Evolutionary conservation across 805 yeast species (phyloP).

Genomic region (Ogataea nonfermentans): DNA sequence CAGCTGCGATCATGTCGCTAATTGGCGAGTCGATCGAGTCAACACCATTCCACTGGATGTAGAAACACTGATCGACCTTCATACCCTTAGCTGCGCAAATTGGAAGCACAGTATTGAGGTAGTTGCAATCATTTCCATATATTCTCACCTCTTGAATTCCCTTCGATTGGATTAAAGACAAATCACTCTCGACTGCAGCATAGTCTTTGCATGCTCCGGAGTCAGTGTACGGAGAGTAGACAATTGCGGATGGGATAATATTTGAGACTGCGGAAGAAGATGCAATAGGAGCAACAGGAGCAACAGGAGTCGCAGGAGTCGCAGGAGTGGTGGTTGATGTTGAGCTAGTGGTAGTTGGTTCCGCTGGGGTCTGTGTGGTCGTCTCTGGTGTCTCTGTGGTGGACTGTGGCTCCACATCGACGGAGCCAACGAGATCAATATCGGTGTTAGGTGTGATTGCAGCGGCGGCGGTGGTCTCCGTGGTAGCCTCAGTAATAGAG

Average conservation of each 20-base stretch:
- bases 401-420: constrained; percentile 21
- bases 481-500: background rate
- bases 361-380: constrained; percentile 1
- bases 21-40: constrained; percentile 67
- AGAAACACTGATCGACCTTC: constrained; percentile 81
- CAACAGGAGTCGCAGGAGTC: constrained; percentile 22
- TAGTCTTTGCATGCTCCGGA: constrained; percentile 66
- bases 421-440: constrained; percentile 22
- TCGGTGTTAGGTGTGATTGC: constrained; percentile 12
- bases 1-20: constrained; percentile 27
- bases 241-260: constrained; percentile 54
- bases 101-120: constrained; percentile 63
- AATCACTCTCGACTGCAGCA: constrained; percentile 54
- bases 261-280: constrained; percentile 31
- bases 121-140: constrained; percentile 85
- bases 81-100: constrained; percentile 58
- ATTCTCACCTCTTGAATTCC: constrained; percentile 69
- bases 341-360: constrained; percentile 3
- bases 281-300: constrained; percentile 30
- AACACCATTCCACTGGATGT: constrained; percentile 66
- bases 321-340: constrained; percentile 28
- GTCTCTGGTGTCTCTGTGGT: constrained; percentile 2
- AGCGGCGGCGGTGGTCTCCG: constrained; percentile 5
- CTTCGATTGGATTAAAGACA: constrained; percentile 52
- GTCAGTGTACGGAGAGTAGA: constrained; percentile 75